Conservation (phyloP, 495 filamentous ascomycete genomes). For the Trypethelium eluteriae region DNA sequence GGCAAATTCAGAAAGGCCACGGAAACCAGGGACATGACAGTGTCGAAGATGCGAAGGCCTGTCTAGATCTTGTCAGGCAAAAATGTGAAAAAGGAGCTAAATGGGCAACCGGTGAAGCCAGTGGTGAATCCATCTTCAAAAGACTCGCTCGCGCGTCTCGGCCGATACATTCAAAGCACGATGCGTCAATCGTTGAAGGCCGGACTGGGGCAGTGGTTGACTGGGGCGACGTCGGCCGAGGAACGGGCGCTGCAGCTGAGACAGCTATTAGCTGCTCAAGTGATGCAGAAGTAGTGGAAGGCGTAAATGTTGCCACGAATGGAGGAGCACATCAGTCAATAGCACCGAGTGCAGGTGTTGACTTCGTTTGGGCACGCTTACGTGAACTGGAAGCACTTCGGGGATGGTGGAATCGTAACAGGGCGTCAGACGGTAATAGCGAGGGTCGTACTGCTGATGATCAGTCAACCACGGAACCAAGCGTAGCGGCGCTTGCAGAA, state of each 20-base stretch:
- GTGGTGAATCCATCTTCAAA: conserved; percentile 79
- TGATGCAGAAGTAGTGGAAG: conserved; percentile 68
- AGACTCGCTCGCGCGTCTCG: conserved; percentile 56
- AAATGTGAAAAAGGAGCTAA: conserved; percentile 85
- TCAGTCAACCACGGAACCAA: conserved; percentile 14
- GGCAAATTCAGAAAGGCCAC: conserved; percentile 76
- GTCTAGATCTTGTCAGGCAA: conserved; percentile 83
- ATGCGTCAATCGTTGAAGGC: conserved; percentile 40
- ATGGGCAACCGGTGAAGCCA: conserved; percentile 70
- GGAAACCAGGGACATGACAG: conserved; percentile 71
- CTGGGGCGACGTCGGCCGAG: conserved; percentile 72
- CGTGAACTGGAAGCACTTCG: conserved; percentile 73
- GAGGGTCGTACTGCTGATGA: conserved; percentile 22
- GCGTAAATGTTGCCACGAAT: conserved; percentile 58
- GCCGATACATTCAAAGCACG: conserved; percentile 46
- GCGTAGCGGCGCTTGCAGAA: conserved; percentile 33
- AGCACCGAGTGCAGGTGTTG: conserved; percentile 63
- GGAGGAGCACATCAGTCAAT: conserved; percentile 56
- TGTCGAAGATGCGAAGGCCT: conserved; percentile 83
- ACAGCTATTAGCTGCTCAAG: conserved; percentile 63
- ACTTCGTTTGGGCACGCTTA: conserved; percentile 84
- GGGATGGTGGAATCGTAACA: conserved; percentile 65
- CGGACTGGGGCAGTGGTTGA: conserved; percentile 78
- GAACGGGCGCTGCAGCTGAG: conserved; percentile 62
- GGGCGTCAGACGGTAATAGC: conserved; percentile 27